Base-by-base conservation (phyloP, 306 rosid genomes). In the Castanea mollissima region DNA sequence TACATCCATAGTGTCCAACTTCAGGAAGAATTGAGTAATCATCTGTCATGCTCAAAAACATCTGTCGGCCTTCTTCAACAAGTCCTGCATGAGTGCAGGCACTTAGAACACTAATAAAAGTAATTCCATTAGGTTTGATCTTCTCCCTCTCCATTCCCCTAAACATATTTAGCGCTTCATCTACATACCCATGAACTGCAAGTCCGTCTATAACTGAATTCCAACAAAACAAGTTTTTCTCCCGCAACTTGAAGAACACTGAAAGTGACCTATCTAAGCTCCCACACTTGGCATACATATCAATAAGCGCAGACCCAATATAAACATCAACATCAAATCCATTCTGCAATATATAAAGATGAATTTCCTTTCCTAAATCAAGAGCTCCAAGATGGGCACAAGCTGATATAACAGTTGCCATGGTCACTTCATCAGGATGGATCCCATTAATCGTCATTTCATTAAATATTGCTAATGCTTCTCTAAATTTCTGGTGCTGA, bases 141-240 rank as follows among this genome's bases (percentile, higher is more conserved):
- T 82, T 81, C 55, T 78, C 76, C 79, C 73, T 87, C 80, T 76
- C 88, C 94, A 94, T 94, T 84, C 74, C 80, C 38, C 62, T 71
- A 78, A 94, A 87, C 97, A 94, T 89, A 59, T 34, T 75, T 35
- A 92, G 67, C 0, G 90, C 91, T 76, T 90, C 91, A 73, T 80
- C 51, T 0, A 87, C 91, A 80, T 73, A 82, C 5, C 98, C 96
- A 71, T 94, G 97, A 56, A 78, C 78, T 32, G 97, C 93, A 71
- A 94, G 94, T 64, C 91, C 97, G 32, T 92, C 94, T 60, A 94
- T 88, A 21, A 87, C 80, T 11, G 92, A 84, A 78, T 92, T 94
- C 97, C 98, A 92, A 83, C 98, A 94, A 76, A 88, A 94, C 52
- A 94, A 69, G 78, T 91, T 94, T 85, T 89, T 92, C 34, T 83